Conservation (phyloP, 768 basidiomycete species). For the Mycena metata region DNA sequence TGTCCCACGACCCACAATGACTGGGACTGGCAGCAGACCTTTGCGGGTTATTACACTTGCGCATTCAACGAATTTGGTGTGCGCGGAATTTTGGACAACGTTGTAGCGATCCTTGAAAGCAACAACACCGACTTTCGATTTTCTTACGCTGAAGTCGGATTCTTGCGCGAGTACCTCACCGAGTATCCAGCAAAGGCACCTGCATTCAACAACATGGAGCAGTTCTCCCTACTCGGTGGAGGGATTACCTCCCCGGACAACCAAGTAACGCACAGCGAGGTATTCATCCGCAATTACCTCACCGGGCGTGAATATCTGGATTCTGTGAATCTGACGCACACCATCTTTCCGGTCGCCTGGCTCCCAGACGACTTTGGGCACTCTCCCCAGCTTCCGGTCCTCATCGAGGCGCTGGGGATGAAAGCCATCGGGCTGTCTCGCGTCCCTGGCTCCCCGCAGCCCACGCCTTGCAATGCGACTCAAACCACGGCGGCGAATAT, state of each 20-base stretch:
- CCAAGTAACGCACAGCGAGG: constrained; percentile 20
- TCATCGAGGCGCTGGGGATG: constrained; percentile 21
- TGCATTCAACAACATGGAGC: neutral
- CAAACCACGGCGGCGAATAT: constrained; percentile 1
- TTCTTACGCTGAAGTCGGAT: no score
- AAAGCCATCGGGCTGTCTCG: constrained; percentile 23
- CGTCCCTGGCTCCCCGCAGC: constrained; percentile 19
- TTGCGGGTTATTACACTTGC: no score
- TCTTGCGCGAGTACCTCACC: no score
- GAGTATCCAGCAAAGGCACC: no score
- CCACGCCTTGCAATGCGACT: neutral
- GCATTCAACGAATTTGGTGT: no score
- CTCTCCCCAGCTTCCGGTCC: constrained; percentile 21
- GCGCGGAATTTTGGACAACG: no score
- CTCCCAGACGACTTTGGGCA: constrained; percentile 19
- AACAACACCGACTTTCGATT: no score
- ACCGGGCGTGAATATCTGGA: constrained; percentile 18
- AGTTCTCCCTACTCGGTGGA: constrained; percentile 16
- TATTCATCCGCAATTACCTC: constrained; percentile 24
- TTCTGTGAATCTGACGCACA: neutral
- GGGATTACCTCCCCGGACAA: constrained; percentile 22
- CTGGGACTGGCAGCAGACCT: constrained; percentile 2
- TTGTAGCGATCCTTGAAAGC: no score
- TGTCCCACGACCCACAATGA: constrained; percentile 19
- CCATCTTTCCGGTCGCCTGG: constrained; percentile 18